Percentiles rank a stretch among this genome's conserved stretches.
phyloP scores from a whole-genome alignment of 1,284 basidiomycete genomes.

The Flammula alnicola region DNA sequence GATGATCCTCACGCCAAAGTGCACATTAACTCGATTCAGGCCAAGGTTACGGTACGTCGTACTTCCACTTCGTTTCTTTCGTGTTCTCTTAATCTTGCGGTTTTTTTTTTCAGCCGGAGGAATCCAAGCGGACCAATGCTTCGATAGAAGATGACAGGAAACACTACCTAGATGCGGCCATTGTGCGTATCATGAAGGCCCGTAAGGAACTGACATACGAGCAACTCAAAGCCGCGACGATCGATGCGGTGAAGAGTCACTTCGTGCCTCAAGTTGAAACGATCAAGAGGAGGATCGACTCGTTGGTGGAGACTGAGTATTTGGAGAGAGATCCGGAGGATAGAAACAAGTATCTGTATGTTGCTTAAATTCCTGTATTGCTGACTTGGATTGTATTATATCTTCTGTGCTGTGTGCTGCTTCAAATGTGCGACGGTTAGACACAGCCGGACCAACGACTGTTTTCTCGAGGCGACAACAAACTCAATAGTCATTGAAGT shows the following conservation, averaged over 20 bases:
- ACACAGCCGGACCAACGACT: too few relatives aligned
- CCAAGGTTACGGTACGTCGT: constrained; percentile 82
- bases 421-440: too few relatives aligned
- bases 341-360: constrained; percentile 74
- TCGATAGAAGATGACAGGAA: constrained; percentile 89
- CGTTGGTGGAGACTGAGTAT: constrained; percentile 87
- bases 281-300: constrained; percentile 86
- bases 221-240: constrained; percentile 76
- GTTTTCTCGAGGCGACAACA: too few relatives aligned
- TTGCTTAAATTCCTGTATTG: constrained; percentile 49
- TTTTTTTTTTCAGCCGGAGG: constrained; percentile 67
- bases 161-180: constrained; percentile 88
- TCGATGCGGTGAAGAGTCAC: constrained; percentile 81
- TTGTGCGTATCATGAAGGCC: constrained; percentile 94
- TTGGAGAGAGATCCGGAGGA: constrained; percentile 77
- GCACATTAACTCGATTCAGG: constrained; percentile 96
- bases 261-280: constrained; percentile 74
- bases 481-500: too few relatives aligned
- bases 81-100: not conserved
- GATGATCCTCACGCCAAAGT: constrained; percentile 81
- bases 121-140: constrained; percentile 82
- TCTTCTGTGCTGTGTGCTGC: too few relatives aligned
- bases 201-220: constrained; percentile 82
- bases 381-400: too few relatives aligned
- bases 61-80: not conserved